phyloP scores from a whole-genome alignment of 1,284 basidiomycete genomes.

The Ceratobasidium papillatum region DNA sequence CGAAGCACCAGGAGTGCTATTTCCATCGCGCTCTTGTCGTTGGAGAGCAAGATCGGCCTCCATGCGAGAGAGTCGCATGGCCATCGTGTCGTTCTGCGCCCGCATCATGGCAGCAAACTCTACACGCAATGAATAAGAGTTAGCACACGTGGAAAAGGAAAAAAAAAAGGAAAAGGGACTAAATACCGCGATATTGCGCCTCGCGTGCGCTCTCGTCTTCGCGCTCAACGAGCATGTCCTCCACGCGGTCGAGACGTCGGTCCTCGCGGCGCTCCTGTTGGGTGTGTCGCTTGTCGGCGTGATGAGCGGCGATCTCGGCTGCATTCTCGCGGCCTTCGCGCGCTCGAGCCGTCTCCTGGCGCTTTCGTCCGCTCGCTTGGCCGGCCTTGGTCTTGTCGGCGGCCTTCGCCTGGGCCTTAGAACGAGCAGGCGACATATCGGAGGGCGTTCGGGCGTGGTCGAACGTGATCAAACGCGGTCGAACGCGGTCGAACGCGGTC shows the following conservation, averaged over 20 bases:
- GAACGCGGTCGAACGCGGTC: too few species aligned
- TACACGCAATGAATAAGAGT: not conserved
- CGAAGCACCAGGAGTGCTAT: not conserved
- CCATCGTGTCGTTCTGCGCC: not conserved
- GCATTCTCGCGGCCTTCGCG: not conserved
- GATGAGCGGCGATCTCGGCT: not conserved
- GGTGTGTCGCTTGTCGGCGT: not conserved
- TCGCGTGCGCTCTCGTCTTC: conserved; percentile 3
- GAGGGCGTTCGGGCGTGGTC: too few species aligned
- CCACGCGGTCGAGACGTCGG: not conserved
- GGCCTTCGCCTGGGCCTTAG: too few species aligned
- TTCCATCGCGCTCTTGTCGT: not conserved
- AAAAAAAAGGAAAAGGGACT: not conserved
- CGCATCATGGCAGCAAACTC: not conserved
- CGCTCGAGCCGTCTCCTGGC: not conserved
- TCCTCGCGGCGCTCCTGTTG: not conserved
- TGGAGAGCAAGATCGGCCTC: not conserved
- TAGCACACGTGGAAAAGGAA: not conserved
- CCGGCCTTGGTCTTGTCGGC: too few species aligned
- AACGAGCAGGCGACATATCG: too few species aligned
- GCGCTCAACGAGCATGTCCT: not conserved
- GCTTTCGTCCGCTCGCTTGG: not conserved
- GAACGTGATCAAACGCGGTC: too few species aligned
- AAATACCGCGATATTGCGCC: not conserved
- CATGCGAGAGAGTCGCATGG: not conserved